Evolutionary conservation across 371 early-diverging fungal genomes (phyloP).

Genomic region (Rhizopus sp.): DNA sequence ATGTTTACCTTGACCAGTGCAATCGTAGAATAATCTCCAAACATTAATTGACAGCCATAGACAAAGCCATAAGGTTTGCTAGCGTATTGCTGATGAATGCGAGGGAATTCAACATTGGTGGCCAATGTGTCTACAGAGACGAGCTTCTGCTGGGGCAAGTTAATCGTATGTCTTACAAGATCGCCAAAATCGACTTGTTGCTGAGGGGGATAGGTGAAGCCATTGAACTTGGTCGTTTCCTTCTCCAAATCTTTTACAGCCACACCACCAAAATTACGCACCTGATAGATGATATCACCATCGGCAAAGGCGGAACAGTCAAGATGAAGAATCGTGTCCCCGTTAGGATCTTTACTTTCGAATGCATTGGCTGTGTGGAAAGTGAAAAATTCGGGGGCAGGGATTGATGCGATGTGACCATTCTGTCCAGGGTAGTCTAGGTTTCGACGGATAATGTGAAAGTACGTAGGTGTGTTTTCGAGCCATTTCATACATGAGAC

Average conservation of each 20-base stretch:
- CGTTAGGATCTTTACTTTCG: conserved; percentile 36
- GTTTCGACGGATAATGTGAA: conserved; percentile 51
- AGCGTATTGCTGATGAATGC: conserved; percentile 18
- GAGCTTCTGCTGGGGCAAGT: conserved; percentile 16
- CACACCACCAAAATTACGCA: conserved; percentile 31
- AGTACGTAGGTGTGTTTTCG: conserved; percentile 33
- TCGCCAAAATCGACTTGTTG: conserved; percentile 35
- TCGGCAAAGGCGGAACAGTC: conserved; percentile 33
- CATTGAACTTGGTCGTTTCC: conserved; percentile 13
- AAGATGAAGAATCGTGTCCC: conserved; percentile 28
- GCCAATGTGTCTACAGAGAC: conserved; percentile 25
- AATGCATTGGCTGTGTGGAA: conserved; percentile 60
- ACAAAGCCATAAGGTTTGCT: conserved; percentile 25
- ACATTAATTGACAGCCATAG: conserved; percentile 46
- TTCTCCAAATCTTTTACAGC: conserved; percentile 13
- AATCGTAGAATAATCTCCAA: conserved; percentile 27
- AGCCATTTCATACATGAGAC: conserved; percentile 45
- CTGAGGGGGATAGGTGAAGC: conserved; percentile 19
- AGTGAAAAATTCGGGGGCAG: conserved; percentile 47
- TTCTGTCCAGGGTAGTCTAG: conserved; percentile 6
- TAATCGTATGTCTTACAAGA: conserved; percentile 27
- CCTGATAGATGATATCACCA: conserved; percentile 38
- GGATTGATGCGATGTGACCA: conserved; percentile 51
- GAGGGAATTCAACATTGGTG: conserved; percentile 54
- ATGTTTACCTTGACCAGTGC: conserved; percentile 49